Evolutionary conservation across 2,329 filamentous ascomycete species (phyloP), one percentile per base, ranked within the genome.

Genomic region (Akanthomyces dipterigenus): DNA sequence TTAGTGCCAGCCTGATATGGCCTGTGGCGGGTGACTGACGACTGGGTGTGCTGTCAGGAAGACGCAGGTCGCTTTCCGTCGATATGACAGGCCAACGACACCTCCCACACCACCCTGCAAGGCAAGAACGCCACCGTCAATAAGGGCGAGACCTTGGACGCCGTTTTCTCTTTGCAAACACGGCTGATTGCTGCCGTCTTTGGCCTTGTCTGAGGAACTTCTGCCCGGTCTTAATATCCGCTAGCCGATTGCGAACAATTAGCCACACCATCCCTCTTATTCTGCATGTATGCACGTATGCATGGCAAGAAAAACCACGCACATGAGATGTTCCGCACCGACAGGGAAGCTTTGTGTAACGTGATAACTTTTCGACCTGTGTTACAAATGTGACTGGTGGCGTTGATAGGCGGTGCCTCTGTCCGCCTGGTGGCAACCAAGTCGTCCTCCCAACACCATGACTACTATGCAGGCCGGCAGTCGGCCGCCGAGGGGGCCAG

Each of bases 221-320:
- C 38, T 55, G 51, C 38, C 51, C 51, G 36, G 38, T 24, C 22
- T 55, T 43, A 55, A 55, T 55, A 43, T 43, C 51, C 51, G 51
- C 51, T 55, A 55, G 51, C 36, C 51, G 24, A 38, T 20, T 43
- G 51, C 36, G 38, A 28, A 55, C 22, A 43, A 2, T n/a, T 43
- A 22, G 22, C 6, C n/a, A 26, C 34, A 26, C 50, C 34, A 40
- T 20, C 20, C 5, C 7, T 34, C 48, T 22, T n/a, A n/a, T 38
- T 38, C 22, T 20, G 11, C 22, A 12, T 46, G 24, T 16, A 26
- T 5, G 31, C 31, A 45, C 43, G 43, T 26, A 46, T 22, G 8
- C 8, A 31, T 46, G 46, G 26, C 16, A 38, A 20, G 49, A 20
- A 11, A 53, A 40, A 24, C 4, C 34, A 24, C 28, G n/a, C 34